Percentiles rank a stretch among this genome's conserved stretches.
Conservation (phyloP, 2,329 filamentous ascomycete genomes). For the Alternaria gansuensis region DNA sequence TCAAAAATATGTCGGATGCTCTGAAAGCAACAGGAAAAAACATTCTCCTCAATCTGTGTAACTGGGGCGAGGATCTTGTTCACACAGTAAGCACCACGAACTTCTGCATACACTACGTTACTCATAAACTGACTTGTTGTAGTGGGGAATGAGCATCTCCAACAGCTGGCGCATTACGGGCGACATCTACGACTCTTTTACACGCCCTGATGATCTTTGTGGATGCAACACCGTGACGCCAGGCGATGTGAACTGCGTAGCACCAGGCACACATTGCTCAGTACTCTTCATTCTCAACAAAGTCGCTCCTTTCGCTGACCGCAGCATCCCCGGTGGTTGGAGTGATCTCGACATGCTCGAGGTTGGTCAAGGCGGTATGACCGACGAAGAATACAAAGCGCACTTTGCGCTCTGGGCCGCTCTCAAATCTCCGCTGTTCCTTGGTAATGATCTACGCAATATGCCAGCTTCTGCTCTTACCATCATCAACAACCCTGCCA, state of each 20-base stretch:
- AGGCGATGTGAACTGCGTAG: constrained; percentile 38
- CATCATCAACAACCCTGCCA: constrained; percentile 52
- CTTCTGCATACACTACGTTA: not conserved
- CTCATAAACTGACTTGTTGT: constrained; percentile 7
- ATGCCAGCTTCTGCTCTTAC: constrained; percentile 53
- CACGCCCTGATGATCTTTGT: constrained; percentile 40
- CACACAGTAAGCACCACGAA: constrained; percentile 29
- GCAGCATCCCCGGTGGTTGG: constrained; percentile 43
- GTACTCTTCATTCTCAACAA: constrained; percentile 45
- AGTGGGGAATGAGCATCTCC: constrained; percentile 49
- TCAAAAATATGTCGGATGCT: constrained; percentile 41
- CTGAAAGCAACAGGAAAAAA: constrained; percentile 36
- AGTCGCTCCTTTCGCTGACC: constrained; percentile 38
- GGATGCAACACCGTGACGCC: constrained; percentile 38
- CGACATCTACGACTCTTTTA: constrained; percentile 45
- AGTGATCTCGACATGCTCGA: constrained; percentile 47
- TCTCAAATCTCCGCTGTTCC: constrained; percentile 55
- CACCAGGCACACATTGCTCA: constrained; percentile 41
- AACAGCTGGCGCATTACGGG: constrained; percentile 50
- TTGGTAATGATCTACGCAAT: constrained; percentile 55
- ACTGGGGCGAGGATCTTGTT: constrained; percentile 49
- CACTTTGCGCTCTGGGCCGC: constrained; percentile 56
- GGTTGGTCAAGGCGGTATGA: constrained; percentile 42
- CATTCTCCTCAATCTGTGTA: constrained; percentile 45
- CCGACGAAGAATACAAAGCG: constrained; percentile 47